Evolutionary conservation across 495 filamentous ascomycete genomes (phyloP), one percentile per base, ranked within the genome.

Genomic region (Aspergillus heteromorphus): DNA sequence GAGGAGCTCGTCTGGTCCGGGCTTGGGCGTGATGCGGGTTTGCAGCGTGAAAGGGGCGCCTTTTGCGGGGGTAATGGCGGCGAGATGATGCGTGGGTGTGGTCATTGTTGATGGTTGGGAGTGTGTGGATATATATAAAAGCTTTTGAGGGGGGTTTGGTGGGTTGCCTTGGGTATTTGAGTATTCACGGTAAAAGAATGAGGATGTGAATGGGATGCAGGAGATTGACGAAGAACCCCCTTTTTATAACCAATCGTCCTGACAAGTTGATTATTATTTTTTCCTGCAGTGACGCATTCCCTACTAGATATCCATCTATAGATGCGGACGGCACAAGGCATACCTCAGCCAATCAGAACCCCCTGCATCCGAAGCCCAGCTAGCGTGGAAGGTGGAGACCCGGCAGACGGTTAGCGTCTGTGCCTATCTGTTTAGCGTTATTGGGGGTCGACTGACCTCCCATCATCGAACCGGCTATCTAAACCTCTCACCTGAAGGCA

Each of bases 1-100:
- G 30, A 81, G 73, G 57, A 82, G 65, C 31, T 81, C 75, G 30
- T 60, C 62, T 20, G 76, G 73, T 2, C 76, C 78, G 52, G 75
- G 51, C 16, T 69, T 73, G 4, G 73, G 75, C 0, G 73, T 78
- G 10, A 58, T 59, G 13, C 71, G 70, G 13, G 62, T 19, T 50
- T 66, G 58, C 43, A 77, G 13, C 51, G 61, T 41, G n/a, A 76
- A 68, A 14, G 67, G 68, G 6, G 58, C 4, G 7, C 65, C 71
- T 63, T 69, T 71, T 4, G 53, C 63, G 11, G 38, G 54, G 41
- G 56, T 59, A n/a, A 76, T 49, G 40, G 73, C 73, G 57, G 75
- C 75, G 47, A 71, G 65, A 51, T 78, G 75, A 17, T n/a, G n/a
- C n/a, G n/a, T n/a, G n/a, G n/a, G n/a, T n/a, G 67, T 70, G 51